Conservation (phyloP, 495 filamentous ascomycete species). For the Penicillium odoratum region DNA sequence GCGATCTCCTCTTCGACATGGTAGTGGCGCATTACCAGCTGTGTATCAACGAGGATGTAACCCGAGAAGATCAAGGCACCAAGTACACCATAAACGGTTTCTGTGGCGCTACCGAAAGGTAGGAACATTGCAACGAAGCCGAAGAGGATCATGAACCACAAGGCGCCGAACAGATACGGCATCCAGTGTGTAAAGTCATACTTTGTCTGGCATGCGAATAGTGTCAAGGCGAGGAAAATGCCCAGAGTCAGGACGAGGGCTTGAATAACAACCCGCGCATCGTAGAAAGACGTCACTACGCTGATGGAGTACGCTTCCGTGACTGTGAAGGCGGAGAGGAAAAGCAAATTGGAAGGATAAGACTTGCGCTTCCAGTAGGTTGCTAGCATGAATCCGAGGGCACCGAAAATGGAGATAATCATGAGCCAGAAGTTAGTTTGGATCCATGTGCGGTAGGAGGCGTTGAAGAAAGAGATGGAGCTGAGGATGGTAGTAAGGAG, state of each 20-base stretch:
- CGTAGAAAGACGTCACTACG: constrained; percentile 86
- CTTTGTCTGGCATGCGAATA: constrained; percentile 96
- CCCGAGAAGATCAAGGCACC: constrained; percentile 85
- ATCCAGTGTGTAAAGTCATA: constrained; percentile 98
- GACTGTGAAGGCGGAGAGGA: constrained; percentile 87
- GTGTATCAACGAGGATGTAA: constrained; percentile 95
- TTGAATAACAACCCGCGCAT: constrained; percentile 78
- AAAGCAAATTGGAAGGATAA: constrained; percentile 92
- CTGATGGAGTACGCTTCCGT: constrained; percentile 92
- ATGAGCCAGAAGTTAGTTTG: constrained; percentile 80
- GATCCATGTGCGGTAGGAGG: constrained; percentile 81
- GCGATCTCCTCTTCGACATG: constrained; percentile 99
- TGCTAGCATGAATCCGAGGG: constrained; percentile 77
- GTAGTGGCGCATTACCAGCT: constrained; percentile 90
- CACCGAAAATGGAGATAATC: constrained; percentile 77
- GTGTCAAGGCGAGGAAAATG: constrained; percentile 88
- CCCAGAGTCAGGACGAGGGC: constrained; percentile 87
- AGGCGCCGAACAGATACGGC: constrained; percentile 86
- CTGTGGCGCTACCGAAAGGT: constrained; percentile 70
- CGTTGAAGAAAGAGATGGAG: constrained; percentile 81
- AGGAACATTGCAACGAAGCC: constrained; percentile 88
- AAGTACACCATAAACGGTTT: constrained; percentile 80
- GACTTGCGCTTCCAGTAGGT: constrained; percentile 98
- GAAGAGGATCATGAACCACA: constrained; percentile 90
- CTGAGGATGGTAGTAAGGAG: constrained; percentile 78